Evolutionary conservation across 345 rosid species (phyloP).

Genomic region (Eucalyptus victrix): DNA sequence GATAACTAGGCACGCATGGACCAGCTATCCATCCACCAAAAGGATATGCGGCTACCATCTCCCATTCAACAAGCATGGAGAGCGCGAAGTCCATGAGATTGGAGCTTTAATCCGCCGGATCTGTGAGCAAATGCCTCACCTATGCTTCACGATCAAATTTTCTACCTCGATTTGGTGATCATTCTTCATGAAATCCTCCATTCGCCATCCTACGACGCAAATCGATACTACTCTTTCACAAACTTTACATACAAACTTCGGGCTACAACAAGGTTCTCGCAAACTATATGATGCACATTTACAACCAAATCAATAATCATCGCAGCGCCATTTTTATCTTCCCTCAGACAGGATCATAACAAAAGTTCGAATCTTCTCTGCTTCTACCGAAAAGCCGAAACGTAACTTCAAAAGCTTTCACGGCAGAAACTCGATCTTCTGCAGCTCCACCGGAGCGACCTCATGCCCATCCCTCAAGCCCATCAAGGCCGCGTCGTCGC

Average conservation of each 20-base stretch:
- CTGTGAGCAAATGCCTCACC: too few relatives aligned
- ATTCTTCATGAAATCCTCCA: background rate
- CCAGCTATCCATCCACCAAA: background rate
- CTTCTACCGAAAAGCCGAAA: background rate
- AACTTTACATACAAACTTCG: background rate
- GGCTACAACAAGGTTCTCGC: background rate
- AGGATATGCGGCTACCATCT: background rate
- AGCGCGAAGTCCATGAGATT: too few relatives aligned
- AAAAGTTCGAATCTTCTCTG: background rate
- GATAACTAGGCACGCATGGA: fast-evolving
- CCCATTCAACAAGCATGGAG: background rate
- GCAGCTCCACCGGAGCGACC: conserved; percentile 10
- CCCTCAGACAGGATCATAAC: background rate
- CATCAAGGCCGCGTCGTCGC: conserved; percentile 33
- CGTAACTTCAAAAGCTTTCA: background rate
- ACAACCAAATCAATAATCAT: background rate
- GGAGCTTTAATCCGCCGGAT: too few relatives aligned
- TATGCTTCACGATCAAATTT: too few relatives aligned
- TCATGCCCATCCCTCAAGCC: conserved; percentile 39
- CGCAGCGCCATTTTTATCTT: background rate
- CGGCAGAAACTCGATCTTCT: background rate
- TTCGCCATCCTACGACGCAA: background rate
- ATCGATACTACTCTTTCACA: background rate
- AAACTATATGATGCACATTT: background rate
- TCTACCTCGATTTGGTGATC: background rate